Percentiles rank a stretch among this genome's conserved stretches.
Conservation (phyloP, 148 eudicot genomes). For the Cornus suecica region DNA sequence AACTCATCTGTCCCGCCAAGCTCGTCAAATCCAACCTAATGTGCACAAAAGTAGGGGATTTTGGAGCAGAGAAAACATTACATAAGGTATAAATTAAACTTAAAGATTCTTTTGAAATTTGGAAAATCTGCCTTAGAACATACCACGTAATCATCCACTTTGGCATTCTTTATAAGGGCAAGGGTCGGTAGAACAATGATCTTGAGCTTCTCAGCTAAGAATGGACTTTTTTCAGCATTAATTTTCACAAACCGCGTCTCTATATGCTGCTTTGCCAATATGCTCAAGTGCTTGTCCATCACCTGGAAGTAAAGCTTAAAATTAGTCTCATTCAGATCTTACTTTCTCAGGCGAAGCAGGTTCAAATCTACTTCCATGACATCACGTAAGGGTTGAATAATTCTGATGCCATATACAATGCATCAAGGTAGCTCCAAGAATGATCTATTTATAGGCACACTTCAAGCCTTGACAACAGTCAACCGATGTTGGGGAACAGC, state of each 20-base stretch:
- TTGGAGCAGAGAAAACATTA: neutral
- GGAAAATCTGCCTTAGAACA: conserved; percentile 11
- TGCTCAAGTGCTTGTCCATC: conserved; percentile 81
- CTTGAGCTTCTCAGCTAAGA: conserved; percentile 84
- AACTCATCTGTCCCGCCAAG: conserved; percentile 86
- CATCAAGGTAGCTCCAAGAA: neutral
- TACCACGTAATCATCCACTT: conserved; percentile 96
- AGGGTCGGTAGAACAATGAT: conserved; percentile 90
- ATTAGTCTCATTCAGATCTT: neutral
- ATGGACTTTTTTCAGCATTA: conserved; percentile 92
- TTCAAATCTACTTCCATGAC: neutral
- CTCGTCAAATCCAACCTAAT: conserved; percentile 93
- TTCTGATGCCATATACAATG: neutral
- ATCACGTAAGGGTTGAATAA: neutral
- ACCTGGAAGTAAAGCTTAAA: conserved; percentile 49
- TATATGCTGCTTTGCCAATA: conserved; percentile 83
- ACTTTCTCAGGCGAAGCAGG: neutral
- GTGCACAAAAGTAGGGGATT: neutral
- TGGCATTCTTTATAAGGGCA: conserved; percentile 82
- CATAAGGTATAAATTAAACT: too few species aligned
- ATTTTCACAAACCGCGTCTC: conserved; percentile 91
- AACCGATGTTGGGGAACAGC: neutral
- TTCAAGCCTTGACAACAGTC: neutral
- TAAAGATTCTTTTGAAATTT: neutral
- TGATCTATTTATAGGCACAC: too few species aligned